Conservation (phyloP, 768 basidiomycete species). For the Russula brevipes region DNA sequence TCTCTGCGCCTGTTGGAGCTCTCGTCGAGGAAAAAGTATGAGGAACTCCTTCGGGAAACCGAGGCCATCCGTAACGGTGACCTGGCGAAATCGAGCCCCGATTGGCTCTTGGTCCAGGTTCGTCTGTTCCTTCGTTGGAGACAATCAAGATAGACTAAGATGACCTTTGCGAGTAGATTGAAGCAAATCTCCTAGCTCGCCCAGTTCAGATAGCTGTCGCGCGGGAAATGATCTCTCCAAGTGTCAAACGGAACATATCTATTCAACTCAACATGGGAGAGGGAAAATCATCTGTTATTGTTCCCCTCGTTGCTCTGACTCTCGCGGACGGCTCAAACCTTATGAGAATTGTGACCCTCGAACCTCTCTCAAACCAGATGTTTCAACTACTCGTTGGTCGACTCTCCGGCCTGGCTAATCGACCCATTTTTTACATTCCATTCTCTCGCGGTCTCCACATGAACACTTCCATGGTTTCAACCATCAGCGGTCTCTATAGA, state of each 20-base stretch:
- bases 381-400: slow-evolving; percentile 43
- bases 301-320: slow-evolving; percentile 39
- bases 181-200: slow-evolving; percentile 41
- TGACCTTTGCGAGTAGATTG: slow-evolving; percentile 35
- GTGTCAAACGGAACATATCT: slow-evolving; percentile 34
- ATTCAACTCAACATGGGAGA: slow-evolving; percentile 58
- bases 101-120: slow-evolving; percentile 22
- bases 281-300: slow-evolving; percentile 50
- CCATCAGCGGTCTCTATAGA: slow-evolving; percentile 29
- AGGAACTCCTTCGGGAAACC: slow-evolving; percentile 10
- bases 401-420: slow-evolving; percentile 42
- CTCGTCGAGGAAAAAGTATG: background rate
- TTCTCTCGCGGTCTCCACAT: slow-evolving; percentile 37
- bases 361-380: slow-evolving; percentile 44
- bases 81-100: background rate
- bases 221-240: slow-evolving; percentile 44
- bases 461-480: no score
- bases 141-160: background rate
- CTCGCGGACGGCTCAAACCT: slow-evolving; percentile 43
- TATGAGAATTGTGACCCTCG: slow-evolving; percentile 48
- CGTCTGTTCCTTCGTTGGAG: background rate
- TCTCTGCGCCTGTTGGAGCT: slow-evolving; percentile 14
- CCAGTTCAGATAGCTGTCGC: slow-evolving; percentile 41
- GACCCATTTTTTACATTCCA: slow-evolving; percentile 46
- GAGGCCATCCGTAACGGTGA: background rate